Percentiles rank a stretch among this genome's conserved stretches.
phyloP scores from a whole-genome alignment of 202 grass and related monocot genomes.

The Musa balbisiana region DNA sequence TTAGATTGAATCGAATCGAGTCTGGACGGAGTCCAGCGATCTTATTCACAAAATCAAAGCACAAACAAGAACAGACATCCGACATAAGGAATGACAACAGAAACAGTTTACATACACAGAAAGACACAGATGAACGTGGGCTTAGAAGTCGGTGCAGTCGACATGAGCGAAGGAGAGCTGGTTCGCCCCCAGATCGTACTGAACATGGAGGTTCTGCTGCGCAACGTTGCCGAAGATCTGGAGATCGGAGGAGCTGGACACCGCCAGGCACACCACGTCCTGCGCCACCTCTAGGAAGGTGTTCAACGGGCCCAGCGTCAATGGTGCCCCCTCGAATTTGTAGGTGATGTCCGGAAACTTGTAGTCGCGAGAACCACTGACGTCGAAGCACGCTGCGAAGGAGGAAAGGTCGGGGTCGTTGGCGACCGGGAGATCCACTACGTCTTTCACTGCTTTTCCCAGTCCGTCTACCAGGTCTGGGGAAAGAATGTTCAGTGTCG shows the following conservation, averaged over 20 bases:
- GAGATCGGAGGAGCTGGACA: accelerated
- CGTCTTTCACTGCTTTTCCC: not conserved
- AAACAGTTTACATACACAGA: no score
- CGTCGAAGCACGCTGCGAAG: not conserved
- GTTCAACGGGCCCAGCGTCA: not conserved
- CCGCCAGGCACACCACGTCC: not conserved
- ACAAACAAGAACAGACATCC: no score
- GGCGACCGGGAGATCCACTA: not conserved
- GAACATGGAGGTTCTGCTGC: slow-evolving; percentile 13
- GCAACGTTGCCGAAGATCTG: slow-evolving; percentile 14
- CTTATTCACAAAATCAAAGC: no score
- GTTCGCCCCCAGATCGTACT: not conserved
- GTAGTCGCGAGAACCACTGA: not conserved
- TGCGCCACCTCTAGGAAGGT: not conserved
- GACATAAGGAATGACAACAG: no score
- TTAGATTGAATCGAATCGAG: no score
- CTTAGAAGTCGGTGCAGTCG: not conserved
- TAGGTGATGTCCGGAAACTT: not conserved
- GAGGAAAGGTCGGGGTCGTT: not conserved
- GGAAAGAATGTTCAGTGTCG: not conserved
- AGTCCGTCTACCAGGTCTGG: not conserved
- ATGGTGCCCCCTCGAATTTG: not conserved
- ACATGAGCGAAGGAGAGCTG: not conserved
- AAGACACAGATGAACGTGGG: no score
- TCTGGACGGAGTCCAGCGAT: no score